A percentile compares a stretch with the other conserved stretches of the same genome.
Conservation (phyloP, 371 early-diverging fungal genomes). For the Mortierella sp. region DNA sequence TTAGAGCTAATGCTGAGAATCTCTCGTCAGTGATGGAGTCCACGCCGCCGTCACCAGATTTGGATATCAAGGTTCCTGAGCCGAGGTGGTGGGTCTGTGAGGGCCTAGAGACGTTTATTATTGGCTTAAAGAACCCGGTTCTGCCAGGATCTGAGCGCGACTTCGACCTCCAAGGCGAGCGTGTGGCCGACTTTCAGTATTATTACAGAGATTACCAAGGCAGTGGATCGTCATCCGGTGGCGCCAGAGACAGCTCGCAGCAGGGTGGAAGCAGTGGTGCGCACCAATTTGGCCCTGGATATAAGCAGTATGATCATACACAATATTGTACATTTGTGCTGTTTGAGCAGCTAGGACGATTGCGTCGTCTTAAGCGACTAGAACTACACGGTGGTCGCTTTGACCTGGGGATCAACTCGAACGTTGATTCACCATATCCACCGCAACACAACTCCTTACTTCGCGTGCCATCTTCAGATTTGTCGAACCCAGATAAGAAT, state of each 20-base stretch:
- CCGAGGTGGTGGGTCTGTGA: conserved; percentile 32
- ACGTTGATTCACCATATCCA: background rate
- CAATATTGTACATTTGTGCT: conserved; percentile 29
- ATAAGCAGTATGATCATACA: conserved; percentile 14
- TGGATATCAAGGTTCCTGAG: background rate
- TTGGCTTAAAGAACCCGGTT: conserved; percentile 28
- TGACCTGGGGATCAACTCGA: conserved; percentile 10
- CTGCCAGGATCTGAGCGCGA: background rate
- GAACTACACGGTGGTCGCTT: conserved; percentile 37
- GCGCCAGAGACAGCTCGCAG: background rate
- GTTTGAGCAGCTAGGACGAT: conserved; percentile 28
- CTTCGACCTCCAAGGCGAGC: conserved; percentile 18
- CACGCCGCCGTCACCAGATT: background rate
- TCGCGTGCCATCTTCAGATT: background rate
- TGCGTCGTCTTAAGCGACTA: conserved; percentile 16
- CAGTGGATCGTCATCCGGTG: background rate
- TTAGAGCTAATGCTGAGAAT: background rate
- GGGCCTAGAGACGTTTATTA: conserved; percentile 30
- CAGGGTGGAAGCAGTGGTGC: background rate
- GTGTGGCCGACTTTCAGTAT: conserved; percentile 15
- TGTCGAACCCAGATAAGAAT: background rate
- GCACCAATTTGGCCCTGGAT: background rate
- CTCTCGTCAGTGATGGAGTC: background rate
- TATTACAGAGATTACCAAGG: conserved; percentile 29
- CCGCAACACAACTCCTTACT: background rate